A percentile compares a stretch with the other conserved stretches of the same genome.
These are phyloP conservation scores for Mortierella sp. DNA, from an alignment of 371 early-diverging fungal genomes.

Conservation along the genomic window DNA sequence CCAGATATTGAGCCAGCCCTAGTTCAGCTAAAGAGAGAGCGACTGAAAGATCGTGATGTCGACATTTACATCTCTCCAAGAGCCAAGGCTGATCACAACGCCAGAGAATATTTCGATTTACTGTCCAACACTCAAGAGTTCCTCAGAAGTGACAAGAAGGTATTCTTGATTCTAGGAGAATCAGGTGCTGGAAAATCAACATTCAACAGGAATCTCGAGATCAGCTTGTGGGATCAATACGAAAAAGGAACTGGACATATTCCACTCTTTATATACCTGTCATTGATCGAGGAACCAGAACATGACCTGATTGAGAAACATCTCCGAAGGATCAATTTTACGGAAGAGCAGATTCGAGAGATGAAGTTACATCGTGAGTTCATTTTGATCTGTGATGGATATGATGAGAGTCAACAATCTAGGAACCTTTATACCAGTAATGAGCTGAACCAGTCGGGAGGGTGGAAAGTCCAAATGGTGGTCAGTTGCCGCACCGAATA, in stretches of 20 bases:
- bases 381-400: too few species aligned
- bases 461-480: constrained; percentile 4
- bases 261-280: too few species aligned
- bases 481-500: constrained; percentile 9
- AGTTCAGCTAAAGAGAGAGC: background rate
- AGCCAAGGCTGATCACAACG: background rate
- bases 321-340: background rate
- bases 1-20: background rate
- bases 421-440: constrained; percentile 1
- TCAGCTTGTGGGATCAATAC: too few species aligned
- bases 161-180: background rate
- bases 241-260: too few species aligned
- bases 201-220: too few species aligned
- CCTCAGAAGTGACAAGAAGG: background rate
- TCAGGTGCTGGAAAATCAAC: too few species aligned
- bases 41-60: background rate
- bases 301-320: background rate
- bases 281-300: too few species aligned
- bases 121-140: background rate
- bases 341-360: background rate
- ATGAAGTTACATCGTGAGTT: background rate
- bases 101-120: background rate
- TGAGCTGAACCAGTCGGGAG: background rate
- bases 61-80: background rate
- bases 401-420: too few species aligned